A percentile compares a stretch with the other conserved stretches of the same genome.
Conservation (phyloP, 2,329 filamentous ascomycete species). For the Fusarium beomiforme region DNA sequence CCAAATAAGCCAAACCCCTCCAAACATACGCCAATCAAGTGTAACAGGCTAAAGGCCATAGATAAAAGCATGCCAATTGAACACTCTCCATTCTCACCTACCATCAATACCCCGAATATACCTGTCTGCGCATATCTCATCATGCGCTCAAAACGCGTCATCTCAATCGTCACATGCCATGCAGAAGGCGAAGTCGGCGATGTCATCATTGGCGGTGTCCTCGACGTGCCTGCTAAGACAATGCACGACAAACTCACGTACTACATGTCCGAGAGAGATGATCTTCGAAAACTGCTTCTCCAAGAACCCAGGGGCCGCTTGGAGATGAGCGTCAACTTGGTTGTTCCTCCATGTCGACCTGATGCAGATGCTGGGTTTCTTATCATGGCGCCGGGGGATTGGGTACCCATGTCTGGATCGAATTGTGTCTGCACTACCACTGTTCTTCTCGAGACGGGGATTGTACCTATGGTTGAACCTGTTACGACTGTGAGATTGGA, state of each 20-base stretch:
- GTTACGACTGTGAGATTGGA: not conserved
- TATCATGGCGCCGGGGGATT: constrained; percentile 41
- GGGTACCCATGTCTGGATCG: constrained; percentile 50
- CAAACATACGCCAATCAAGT: not conserved
- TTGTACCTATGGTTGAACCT: constrained; percentile 54
- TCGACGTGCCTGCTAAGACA: constrained; percentile 54
- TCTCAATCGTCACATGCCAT: constrained; percentile 50
- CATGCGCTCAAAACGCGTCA: constrained; percentile 31
- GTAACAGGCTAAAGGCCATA: not conserved
- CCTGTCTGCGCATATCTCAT: not conserved
- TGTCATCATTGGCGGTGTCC: constrained; percentile 59
- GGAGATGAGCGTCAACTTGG: constrained; percentile 2
- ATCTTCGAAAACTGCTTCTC: constrained; percentile 39
- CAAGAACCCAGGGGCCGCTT: constrained; percentile 12
- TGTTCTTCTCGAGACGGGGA: constrained; percentile 57
- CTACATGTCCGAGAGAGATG: constrained; percentile 53
- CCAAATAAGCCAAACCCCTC: not conserved
- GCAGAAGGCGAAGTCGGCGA: constrained; percentile 58
- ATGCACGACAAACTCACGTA: constrained; percentile 60
- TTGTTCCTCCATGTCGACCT: constrained; percentile 46
- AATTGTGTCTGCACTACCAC: constrained; percentile 56
- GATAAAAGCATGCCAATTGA: constrained; percentile 1
- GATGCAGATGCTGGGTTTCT: constrained; percentile 55
- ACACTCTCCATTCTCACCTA: not conserved
- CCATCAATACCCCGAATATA: not conserved